Evolutionary conservation across 192 early-diverging fungal genomes (phyloP).

Genomic region (Gaertneriomyces semiglobifer): DNA sequence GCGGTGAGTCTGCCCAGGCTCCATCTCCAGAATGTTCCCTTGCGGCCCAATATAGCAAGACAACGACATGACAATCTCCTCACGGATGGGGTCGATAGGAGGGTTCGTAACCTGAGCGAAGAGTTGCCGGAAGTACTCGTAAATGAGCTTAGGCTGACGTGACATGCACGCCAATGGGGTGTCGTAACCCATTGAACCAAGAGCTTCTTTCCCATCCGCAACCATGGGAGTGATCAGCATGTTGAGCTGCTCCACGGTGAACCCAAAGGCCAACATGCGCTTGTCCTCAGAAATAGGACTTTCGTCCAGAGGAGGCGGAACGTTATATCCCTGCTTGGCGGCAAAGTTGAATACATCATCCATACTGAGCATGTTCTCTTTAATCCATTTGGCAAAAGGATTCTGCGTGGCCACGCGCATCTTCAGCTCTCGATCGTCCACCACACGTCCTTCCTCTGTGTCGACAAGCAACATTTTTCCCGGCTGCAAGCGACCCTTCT

Average conservation of each 20-base stretch:
- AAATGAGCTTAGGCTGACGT: conserved; percentile 79
- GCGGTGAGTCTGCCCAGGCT: conserved; percentile 71
- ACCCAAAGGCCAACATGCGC: conserved; percentile 81
- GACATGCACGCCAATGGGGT: conserved; percentile 91
- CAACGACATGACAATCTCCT: conserved; percentile 96
- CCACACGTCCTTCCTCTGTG: conserved; percentile 81
- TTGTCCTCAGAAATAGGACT: conserved; percentile 59
- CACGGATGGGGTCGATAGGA: conserved; percentile 98
- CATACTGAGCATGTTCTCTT: conserved; percentile 75
- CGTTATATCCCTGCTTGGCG: conserved; percentile 31
- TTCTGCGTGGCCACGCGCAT: conserved; percentile 62
- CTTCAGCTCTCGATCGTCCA: conserved; percentile 90
- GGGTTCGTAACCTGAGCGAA: conserved; percentile 99
- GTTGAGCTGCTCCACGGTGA: conserved; percentile 90
- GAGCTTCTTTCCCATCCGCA: conserved; percentile 85
- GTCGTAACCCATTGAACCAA: conserved; percentile 99
- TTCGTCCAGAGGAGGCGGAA: conserved; percentile 52
- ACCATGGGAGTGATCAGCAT: conserved; percentile 89
- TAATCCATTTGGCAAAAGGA: conserved; percentile 84
- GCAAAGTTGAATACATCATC: conserved; percentile 55
- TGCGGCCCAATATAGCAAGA: conserved; percentile 91
- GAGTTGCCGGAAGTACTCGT: conserved; percentile 96
- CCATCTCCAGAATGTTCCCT: conserved; percentile 89
- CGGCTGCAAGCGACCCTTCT: conserved; percentile 93
- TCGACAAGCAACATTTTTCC: conserved; percentile 98